Conservation (phyloP, 805 yeast species). For the Ogataea angusta region DNA sequence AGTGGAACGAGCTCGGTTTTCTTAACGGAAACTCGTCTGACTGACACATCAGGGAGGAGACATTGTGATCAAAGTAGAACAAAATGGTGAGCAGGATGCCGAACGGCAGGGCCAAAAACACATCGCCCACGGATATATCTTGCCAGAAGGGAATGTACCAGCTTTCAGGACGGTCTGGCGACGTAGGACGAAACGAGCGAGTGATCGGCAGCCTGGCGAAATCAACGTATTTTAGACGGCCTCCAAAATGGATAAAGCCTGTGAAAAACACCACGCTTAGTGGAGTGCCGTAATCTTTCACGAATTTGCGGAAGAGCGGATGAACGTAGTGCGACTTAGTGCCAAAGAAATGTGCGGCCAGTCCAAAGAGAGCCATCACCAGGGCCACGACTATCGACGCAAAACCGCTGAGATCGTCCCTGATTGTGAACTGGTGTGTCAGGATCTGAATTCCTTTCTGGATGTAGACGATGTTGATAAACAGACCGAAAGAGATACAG, state of each 20-base stretch:
- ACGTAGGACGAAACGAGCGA: constrained; percentile 73
- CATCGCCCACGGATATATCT: constrained; percentile 62
- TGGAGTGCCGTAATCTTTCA: constrained; percentile 87
- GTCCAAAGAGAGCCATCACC: constrained; percentile 74
- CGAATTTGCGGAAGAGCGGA: constrained; percentile 58
- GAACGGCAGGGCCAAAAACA: constrained; percentile 90
- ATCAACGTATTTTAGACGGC: constrained; percentile 53
- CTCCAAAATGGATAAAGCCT: constrained; percentile 91
- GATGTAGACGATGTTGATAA: constrained; percentile 81
- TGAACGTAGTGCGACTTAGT: constrained; percentile 57
- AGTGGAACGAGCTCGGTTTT: constrained; percentile 90
- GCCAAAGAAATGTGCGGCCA: constrained; percentile 58
- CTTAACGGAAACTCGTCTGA: constrained; percentile 72
- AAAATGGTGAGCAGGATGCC: constrained; percentile 79
- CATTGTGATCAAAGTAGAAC: constrained; percentile 94
- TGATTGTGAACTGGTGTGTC: constrained; percentile 57
- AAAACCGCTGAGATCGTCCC: constrained; percentile 40
- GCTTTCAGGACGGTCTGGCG: constrained; percentile 46
- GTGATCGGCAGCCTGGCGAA: constrained; percentile 68
- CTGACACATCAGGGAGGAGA: constrained; percentile 91
- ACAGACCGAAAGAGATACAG: constrained; percentile 91
- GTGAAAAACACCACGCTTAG: constrained; percentile 82
- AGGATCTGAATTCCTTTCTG: constrained; percentile 89
- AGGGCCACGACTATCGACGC: constrained; percentile 73
- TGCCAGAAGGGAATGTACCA: constrained; percentile 81